Evolutionary conservation across 768 basidiomycete genomes (phyloP), one percentile per base, ranked within the genome.

Genomic region (Thelephora ganbajun): DNA sequence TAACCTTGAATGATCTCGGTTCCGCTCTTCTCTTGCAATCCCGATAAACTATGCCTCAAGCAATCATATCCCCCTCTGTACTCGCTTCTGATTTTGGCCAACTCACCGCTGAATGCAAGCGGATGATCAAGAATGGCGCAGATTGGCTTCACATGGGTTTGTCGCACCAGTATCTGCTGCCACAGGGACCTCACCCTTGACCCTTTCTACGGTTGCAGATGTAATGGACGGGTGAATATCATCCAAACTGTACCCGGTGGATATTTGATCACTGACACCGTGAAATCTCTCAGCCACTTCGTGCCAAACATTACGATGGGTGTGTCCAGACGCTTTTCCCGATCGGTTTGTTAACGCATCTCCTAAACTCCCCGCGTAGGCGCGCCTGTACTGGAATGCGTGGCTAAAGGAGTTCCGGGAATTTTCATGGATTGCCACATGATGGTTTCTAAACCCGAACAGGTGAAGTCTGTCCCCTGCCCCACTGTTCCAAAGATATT

Each of bases 381-480:
- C 49, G 81, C 88, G 33, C 93, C 94, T 6, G 76, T 98, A 44
- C 75, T 98, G 30, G 71, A 84, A 26, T 87, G 82, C 54, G 81
- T 99, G 18, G 70, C 75, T 46, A 91, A 91, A 63, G 77, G 80
- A 33, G 77, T 97, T 18, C 93, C 94, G 2, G 88, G 78, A 46
- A 96, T 97, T 56, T 98, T 92, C 70, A 98, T 99, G 94, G 96
- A 99, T 65, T 97, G 93, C 64, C 96, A 99, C 66, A 98, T 98
- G 96, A 99, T 99, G 96, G 96, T 99, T 16, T 63, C 91, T 0
- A 70, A 97, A 44, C 96, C 96, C 9, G 88, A 85, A 59, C 82
- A 83, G 72, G 93, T 89, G 54, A 44, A 58, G 34, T 22, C 34
- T 9, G 14, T 34, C 14, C 42, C 35, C 18, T 43, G 44, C 34